Conservation (phyloP, 2,329 filamentous ascomycete species). For the Onygenales sp. region DNA sequence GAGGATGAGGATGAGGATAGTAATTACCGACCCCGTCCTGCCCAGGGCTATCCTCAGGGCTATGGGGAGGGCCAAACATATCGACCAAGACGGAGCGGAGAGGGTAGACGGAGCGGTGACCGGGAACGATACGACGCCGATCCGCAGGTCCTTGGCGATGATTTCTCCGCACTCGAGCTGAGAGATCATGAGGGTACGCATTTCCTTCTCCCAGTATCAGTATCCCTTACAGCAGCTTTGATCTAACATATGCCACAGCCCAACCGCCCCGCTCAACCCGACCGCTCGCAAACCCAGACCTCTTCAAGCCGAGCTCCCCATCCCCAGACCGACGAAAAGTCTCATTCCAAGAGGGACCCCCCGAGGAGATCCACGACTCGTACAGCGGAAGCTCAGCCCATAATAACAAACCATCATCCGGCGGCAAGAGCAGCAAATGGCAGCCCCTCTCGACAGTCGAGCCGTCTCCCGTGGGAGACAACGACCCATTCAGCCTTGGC, state of each 20-base stretch:
- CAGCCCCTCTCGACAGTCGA: constrained; percentile 83
- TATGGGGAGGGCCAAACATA: constrained; percentile 28
- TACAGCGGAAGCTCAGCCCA: constrained; percentile 57
- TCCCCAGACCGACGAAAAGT: constrained; percentile 45
- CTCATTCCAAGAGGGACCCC: constrained; percentile 52
- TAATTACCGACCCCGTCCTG: constrained; percentile 13
- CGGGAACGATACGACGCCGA: constrained; percentile 92
- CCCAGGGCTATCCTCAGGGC: constrained; percentile 28
- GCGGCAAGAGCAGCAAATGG: constrained; percentile 82
- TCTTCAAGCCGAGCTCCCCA: constrained; percentile 63
- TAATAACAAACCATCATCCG: constrained; percentile 39
- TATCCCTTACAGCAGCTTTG: neutral
- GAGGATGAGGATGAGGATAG: constrained; percentile 49
- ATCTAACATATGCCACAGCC: constrained; percentile 24
- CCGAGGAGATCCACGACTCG: constrained; percentile 69
- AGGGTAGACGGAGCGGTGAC: constrained; percentile 68
- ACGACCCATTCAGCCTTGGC: constrained; percentile 92
- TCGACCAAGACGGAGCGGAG: constrained; percentile 51
- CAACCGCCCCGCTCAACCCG: constrained; percentile 49
- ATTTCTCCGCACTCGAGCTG: constrained; percentile 63
- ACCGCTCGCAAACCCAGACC: constrained; percentile 63
- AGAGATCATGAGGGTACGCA: constrained; percentile 49
- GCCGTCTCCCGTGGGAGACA: constrained; percentile 74
- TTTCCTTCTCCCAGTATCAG: neutral
- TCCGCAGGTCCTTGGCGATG: constrained; percentile 78